These are phyloP conservation scores for Quercus tomentella DNA, from an alignment of 331 rosid genomes.

Conservation along the genomic window DNA sequence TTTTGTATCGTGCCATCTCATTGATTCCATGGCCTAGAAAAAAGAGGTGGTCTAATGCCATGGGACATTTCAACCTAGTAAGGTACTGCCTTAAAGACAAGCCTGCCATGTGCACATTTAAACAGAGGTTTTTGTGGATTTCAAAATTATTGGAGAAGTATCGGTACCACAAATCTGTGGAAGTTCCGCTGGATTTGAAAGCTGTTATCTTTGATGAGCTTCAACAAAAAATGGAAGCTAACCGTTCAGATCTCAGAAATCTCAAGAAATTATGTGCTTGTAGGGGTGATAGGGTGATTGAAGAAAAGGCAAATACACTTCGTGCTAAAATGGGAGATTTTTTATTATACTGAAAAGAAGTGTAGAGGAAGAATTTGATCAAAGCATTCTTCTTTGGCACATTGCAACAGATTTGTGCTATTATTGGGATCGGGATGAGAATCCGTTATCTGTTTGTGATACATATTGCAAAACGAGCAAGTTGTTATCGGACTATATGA, in stretches of 20 bases:
- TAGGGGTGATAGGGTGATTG: neutral
- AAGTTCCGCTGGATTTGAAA: neutral
- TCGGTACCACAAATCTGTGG: neutral
- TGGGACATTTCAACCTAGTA: neutral
- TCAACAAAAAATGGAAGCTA: neutral
- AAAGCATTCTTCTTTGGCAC: constrained; percentile 24
- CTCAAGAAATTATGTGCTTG: neutral
- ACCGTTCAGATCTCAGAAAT: too few species aligned
- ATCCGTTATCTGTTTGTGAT: neutral
- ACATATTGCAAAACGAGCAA: neutral
- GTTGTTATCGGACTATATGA: constrained; percentile 8
- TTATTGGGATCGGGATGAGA: neutral
- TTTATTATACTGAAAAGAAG: too few species aligned
- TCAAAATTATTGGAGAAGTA: neutral
- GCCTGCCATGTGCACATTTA: neutral
- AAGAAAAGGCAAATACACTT: too few species aligned
- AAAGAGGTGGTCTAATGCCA: neutral
- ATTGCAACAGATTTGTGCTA: constrained; percentile 15
- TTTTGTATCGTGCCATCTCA: neutral
- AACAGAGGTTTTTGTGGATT: neutral
- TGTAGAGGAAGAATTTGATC: neutral
- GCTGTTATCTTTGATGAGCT: neutral
- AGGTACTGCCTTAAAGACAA: neutral
- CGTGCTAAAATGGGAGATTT: too few species aligned
- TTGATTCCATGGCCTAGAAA: neutral